These are phyloP conservation scores for Leonotis leonurus DNA, from an alignment of 257 asterid species.

Conservation along the genomic window DNA sequence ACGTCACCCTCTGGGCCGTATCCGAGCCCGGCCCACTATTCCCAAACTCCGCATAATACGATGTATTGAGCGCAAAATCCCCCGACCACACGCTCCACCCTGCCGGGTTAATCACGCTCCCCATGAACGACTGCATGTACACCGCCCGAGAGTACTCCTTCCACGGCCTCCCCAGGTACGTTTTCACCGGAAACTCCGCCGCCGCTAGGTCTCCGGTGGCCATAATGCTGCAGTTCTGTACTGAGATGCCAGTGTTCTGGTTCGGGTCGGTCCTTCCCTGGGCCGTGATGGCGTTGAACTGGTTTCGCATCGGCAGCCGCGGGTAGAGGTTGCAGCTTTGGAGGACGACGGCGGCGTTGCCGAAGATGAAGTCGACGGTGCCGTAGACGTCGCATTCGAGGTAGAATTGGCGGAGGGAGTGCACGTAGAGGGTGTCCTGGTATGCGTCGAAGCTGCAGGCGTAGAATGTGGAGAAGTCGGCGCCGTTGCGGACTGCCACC, in stretches of 20 bases:
- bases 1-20: constrained; percentile 43
- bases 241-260: constrained; percentile 71
- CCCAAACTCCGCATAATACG: constrained; percentile 54
- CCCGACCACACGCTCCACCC: constrained; percentile 74
- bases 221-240: constrained; percentile 47
- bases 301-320: constrained; percentile 45
- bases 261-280: constrained; percentile 71
- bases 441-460: constrained; percentile 75
- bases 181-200: constrained; percentile 18
- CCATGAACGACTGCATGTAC: constrained; percentile 45
- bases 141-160: constrained; percentile 60
- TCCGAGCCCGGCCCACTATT: constrained; percentile 60
- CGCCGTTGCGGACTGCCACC: constrained; percentile 65
- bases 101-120: constrained; percentile 23
- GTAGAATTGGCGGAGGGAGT: constrained; percentile 75
- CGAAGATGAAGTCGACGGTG: constrained; percentile 80
- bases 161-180: constrained; percentile 83
- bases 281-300: constrained; percentile 67
- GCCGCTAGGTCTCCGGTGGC: constrained; percentile 48
- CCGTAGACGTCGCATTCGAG: constrained; percentile 61
- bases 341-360: constrained; percentile 58
- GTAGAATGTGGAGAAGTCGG: constrained; percentile 69
- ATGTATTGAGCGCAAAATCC: constrained; percentile 57
- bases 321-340: constrained; percentile 63
- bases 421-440: constrained; percentile 66